These are phyloP conservation scores for Sporothrix luriei DNA, from an alignment of 2,329 filamentous ascomycete species.

Conservation along the genomic window DNA sequence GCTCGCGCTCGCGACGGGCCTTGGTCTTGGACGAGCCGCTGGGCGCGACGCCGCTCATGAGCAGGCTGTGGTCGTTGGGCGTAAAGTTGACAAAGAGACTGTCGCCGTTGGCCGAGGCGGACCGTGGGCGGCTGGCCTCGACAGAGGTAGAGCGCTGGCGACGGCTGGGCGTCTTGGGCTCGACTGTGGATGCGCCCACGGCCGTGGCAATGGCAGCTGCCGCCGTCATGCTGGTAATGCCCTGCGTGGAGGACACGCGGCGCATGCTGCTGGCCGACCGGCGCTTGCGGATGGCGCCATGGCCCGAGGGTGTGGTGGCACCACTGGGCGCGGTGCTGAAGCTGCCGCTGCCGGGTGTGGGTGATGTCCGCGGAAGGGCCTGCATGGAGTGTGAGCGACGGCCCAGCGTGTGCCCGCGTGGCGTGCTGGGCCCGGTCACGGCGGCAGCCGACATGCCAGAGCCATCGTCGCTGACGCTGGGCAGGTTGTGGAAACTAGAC, in stretches of 20 bases:
- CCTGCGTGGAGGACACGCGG: conserved; percentile 34
- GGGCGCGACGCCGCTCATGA: conserved; percentile 88
- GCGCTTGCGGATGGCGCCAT: conserved; percentile 43
- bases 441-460: conserved; percentile 16
- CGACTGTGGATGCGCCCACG: not conserved
- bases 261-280: conserved; percentile 42
- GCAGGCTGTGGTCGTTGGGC: conserved; percentile 71
- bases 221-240: not conserved
- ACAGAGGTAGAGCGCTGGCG: conserved; percentile 26
- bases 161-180: conserved; percentile 30
- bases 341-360: conserved; percentile 3
- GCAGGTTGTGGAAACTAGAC: conserved; percentile 34
- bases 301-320: conserved; percentile 27
- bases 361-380: conserved; percentile 33
- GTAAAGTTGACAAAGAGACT: conserved; percentile 87
- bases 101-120: not conserved
- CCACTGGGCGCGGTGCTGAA: conserved; percentile 9
- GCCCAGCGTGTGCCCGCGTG: conserved; percentile 31
- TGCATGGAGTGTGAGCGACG: conserved; percentile 40
- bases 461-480: not conserved
- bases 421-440: conserved; percentile 28
- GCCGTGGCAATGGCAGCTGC: conserved; percentile 16
- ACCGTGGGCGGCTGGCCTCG: conserved; percentile 21
- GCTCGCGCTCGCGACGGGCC: conserved; percentile 86
- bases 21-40: conserved; percentile 93